These are phyloP conservation scores for Fusarium liriodendri DNA, from an alignment of 2,329 filamentous ascomycete species.

Conservation along the genomic window DNA sequence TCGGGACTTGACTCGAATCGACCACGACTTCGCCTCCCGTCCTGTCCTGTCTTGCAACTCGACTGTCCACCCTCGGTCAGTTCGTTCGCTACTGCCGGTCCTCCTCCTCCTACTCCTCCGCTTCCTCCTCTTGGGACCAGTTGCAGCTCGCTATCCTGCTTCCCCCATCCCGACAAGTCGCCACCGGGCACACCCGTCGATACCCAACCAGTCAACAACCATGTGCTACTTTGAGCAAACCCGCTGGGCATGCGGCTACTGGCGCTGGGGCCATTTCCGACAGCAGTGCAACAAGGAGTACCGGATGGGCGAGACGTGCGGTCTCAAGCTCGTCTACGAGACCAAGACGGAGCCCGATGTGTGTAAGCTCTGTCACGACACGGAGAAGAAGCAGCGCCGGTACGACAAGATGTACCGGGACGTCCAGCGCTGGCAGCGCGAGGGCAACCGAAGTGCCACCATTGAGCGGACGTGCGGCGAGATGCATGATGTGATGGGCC, in stretches of 20 bases:
- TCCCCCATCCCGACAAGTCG: conserved; percentile 9
- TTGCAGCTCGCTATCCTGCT: conserved; percentile 6
- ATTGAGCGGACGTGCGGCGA: conserved; percentile 78
- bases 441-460: conserved; percentile 79
- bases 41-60: conserved; percentile 16
- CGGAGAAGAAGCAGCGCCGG: conserved; percentile 84
- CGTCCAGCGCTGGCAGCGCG: conserved; percentile 79
- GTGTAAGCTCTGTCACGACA: conserved; percentile 90
- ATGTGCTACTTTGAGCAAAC: conserved; percentile 99
- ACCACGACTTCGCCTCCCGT: conserved; percentile 21
- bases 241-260: conserved; percentile 87
- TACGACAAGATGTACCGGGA: conserved; percentile 79
- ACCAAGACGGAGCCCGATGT: conserved; percentile 72
- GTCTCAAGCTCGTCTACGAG: conserved; percentile 87
- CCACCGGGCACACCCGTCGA: conserved; percentile 23
- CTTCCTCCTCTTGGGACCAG: conserved; percentile 15
- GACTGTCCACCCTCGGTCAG: conserved; percentile 28
- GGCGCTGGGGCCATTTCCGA: conserved; percentile 94
- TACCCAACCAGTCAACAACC: conserved; percentile 44
- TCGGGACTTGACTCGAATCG: conserved; percentile 33
- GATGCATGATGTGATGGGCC: conserved; percentile 72
- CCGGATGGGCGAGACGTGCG: conserved; percentile 95
- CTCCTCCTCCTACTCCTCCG: conserved; percentile 18
- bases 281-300: conserved; percentile 95
- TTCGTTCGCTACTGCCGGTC: conserved; percentile 7